Base-by-base conservation (phyloP, 1,139 yeast genomes). In the Protomyces inouyei region DNA sequence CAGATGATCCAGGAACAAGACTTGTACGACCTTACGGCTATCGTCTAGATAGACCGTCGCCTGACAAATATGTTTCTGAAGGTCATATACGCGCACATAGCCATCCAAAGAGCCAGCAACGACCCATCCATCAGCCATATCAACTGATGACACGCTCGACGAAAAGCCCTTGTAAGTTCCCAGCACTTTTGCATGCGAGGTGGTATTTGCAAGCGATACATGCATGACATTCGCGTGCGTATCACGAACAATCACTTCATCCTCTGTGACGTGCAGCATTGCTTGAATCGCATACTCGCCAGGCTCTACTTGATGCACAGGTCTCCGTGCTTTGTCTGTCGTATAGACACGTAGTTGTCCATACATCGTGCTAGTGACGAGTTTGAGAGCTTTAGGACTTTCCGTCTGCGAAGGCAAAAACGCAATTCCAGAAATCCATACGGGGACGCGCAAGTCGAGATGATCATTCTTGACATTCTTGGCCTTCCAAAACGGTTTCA, bases 381-480 rank as follows among this genome's bases (percentile, higher is more conserved):
- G 12, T 36, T 40, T 55, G 35, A 38, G 38, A 14, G 46, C 23
- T 3, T 36, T 6, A 10, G n/a, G 32, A 16, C 25, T 36, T 10
- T 37, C 54, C 14, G 28, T 21, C 2, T 36, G 5, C 2, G 52
- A 14, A 10, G 45, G 52, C 9, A 76, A 48, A 66, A 76, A 77
- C n/a, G 66, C 69, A 8, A 77, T 67, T 25, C 72, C 73, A 4
- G 73, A 72, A 40, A 78, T 72, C 73, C 76, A 72, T 10, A 77
- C 74, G 1, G 77, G 79, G 16, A 74, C 77, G 0, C 74, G 73
- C 43, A 78, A 72, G 53, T 76, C 77, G 10, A 77, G 70, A 16
- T 70, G 68, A 67, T 73, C 75, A 52, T 76, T 74, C 64, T 76
- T 76, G 48, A 77, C 79, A 59, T 76, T 76, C 66, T 73, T 72